Percentiles rank a stretch among this genome's conserved stretches.
Conservation (phyloP, 208 protist genomes). For the Lotmaria passim region DNA sequence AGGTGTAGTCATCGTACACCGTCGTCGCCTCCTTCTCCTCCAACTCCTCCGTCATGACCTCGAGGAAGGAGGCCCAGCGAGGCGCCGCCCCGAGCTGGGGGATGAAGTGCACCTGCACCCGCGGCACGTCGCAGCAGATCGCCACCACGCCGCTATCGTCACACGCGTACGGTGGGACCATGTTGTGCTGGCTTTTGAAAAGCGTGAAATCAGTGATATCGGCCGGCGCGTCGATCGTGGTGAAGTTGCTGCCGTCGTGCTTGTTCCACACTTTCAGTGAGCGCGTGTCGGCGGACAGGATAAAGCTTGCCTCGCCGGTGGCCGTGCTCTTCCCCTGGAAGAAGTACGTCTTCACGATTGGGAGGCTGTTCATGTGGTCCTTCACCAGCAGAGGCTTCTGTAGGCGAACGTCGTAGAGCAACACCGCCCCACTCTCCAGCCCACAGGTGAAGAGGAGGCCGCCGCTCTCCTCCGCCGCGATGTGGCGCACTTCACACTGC, state of each 20-base stretch:
- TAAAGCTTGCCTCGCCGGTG: slow-evolving; percentile 70
- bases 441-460: slow-evolving; percentile 88
- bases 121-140: slow-evolving; percentile 90
- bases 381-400: slow-evolving; percentile 91
- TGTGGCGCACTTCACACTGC: slow-evolving; percentile 63
- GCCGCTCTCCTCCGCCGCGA: slow-evolving; percentile 68
- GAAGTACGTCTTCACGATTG: slow-evolving; percentile 94
- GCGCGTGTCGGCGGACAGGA: slow-evolving; percentile 90
- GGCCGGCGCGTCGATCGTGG: slow-evolving; percentile 83
- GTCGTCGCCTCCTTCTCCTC: slow-evolving; percentile 83
- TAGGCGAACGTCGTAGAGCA: slow-evolving; percentile 90
- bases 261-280: slow-evolving; percentile 95
- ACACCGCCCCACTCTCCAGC: slow-evolving; percentile 75
- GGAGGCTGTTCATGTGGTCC: slow-evolving; percentile 96
- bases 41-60: slow-evolving; percentile 95
- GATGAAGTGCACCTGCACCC: slow-evolving; percentile 96
- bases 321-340: slow-evolving; percentile 84
- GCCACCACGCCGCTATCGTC: slow-evolving; percentile 90
- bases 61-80: slow-evolving; percentile 97
- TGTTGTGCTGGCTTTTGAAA: slow-evolving; percentile 83
- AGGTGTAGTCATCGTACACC: slow-evolving; percentile 98
- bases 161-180: slow-evolving; percentile 78
- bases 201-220: slow-evolving; percentile 88
- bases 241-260: slow-evolving; percentile 85
- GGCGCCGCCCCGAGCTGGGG: slow-evolving; percentile 96